Conservation (phyloP, 177 flowering plant genomes). For the Vitis hybrid region DNA sequence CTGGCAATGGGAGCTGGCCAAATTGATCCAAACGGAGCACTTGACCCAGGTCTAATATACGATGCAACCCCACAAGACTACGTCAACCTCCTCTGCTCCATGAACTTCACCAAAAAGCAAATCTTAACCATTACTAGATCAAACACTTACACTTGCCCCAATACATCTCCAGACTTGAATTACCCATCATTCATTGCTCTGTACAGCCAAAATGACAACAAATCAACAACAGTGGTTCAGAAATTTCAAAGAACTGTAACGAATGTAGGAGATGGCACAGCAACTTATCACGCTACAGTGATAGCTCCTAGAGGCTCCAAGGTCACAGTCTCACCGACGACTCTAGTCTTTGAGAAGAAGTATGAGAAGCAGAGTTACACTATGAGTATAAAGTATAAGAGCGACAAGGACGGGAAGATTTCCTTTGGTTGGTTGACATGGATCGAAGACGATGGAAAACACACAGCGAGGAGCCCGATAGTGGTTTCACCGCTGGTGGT, state of each 20-base stretch:
- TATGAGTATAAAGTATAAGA: constrained; percentile 1
- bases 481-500: constrained; percentile 8
- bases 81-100: constrained; percentile 42
- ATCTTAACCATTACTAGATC: constrained; percentile 40
- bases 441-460: constrained; percentile 18
- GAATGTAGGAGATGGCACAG: constrained; percentile 17
- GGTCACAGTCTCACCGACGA: not conserved
- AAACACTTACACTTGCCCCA: constrained; percentile 22
- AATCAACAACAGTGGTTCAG: not conserved
- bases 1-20: constrained; percentile 49
- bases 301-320: not conserved
- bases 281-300: constrained; percentile 15
- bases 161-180: constrained; percentile 39
- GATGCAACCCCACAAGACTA: constrained; percentile 49
- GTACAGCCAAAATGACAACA: not conserved
- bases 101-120: constrained; percentile 46
- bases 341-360: constrained; percentile 3
- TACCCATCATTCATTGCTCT: constrained; percentile 56
- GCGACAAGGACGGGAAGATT: not conserved
- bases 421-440: constrained; percentile 17
- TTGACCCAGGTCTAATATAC: constrained; percentile 67
- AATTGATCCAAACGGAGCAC: constrained; percentile 53
- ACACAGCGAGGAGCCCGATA: constrained; percentile 27
- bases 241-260: constrained; percentile 15
- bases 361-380: constrained; percentile 17